Evolutionary conservation across 345 rosid genomes (phyloP).

Genomic region (Rhodomyrtus tomentosa): DNA sequence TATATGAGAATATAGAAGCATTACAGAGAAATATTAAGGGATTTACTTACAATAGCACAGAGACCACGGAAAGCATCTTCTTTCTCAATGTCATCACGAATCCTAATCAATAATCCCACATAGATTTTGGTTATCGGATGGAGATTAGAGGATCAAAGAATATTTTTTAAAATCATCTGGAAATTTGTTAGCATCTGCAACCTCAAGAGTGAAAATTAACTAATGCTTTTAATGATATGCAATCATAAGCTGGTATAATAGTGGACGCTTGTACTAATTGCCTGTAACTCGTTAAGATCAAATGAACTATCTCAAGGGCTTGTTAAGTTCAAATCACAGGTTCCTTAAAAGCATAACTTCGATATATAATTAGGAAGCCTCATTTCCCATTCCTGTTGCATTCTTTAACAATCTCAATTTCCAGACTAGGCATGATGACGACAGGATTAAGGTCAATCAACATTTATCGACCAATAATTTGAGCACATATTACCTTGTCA

Average conservation of each 20-base stretch:
- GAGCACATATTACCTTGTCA: neutral
- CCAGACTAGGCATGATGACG: neutral
- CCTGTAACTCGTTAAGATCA: neutral
- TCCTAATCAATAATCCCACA: conserved; percentile 31
- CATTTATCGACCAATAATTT: neutral
- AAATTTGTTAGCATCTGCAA: neutral
- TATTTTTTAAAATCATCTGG: neutral
- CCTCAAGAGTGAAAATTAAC: neutral
- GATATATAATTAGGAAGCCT: neutral
- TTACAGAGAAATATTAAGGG: neutral
- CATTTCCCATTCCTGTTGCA: neutral
- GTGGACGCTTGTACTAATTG: neutral
- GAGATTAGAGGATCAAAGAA: neutral
- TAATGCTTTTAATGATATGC: neutral
- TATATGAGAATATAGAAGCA: neutral
- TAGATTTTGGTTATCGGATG: neutral
- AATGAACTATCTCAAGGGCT: neutral
- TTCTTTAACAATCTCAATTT: neutral
- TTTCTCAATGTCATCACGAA: conserved; percentile 94
- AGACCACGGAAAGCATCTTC: conserved; percentile 98
- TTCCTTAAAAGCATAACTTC: neutral
- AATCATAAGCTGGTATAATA: neutral
- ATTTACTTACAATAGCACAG: conserved; percentile 72
- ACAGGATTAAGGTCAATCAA: neutral
- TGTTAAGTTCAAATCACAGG: neutral